Percentiles rank a stretch among this genome's conserved stretches.
Conservation (phyloP, 345 rosid species). For the Isatis tinctoria region DNA sequence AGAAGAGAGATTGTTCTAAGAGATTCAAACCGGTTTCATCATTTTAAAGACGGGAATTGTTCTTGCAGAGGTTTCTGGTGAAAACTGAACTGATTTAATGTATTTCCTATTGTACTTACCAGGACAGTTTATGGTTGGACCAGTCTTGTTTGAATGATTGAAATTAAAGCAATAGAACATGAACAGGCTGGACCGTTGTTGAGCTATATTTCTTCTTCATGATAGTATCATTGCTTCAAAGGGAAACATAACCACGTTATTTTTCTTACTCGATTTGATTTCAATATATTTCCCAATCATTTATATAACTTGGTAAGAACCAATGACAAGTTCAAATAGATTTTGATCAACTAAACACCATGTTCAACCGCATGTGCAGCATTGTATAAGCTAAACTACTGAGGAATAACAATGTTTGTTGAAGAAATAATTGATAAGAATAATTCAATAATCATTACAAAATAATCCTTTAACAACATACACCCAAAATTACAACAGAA, state of each 20-base stretch:
- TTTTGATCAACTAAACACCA: slow-evolving; percentile 3
- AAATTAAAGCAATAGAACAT: slow-evolving; percentile 9
- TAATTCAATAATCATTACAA: slow-evolving; percentile 30
- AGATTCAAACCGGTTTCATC: slow-evolving; percentile 69
- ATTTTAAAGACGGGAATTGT: slow-evolving; percentile 59
- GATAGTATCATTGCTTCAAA: slow-evolving; percentile 32
- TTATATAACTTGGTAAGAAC: slow-evolving; percentile 21
- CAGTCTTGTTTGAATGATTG: neutral
- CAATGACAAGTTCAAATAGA: neutral
- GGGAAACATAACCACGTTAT: slow-evolving; percentile 11
- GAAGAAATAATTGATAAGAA: slow-evolving; percentile 25
- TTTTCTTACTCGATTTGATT: neutral
- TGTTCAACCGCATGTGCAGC: slow-evolving; percentile 24
- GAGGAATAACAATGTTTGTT: slow-evolving; percentile 1
- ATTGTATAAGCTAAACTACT: neutral
- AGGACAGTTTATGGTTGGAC: neutral
- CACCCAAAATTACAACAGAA: slow-evolving; percentile 17
- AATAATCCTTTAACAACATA: slow-evolving; percentile 19
- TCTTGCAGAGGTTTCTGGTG: slow-evolving; percentile 80
- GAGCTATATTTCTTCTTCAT: neutral
- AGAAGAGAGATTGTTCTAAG: slow-evolving; percentile 60
- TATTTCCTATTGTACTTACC: neutral
- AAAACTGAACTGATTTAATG: slow-evolving; percentile 16
- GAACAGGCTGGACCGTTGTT: slow-evolving; percentile 22
- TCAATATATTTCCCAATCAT: slow-evolving; percentile 10